phyloP scores from a whole-genome alignment of 1,284 basidiomycete species.

The Macrocystidia cucumis region DNA sequence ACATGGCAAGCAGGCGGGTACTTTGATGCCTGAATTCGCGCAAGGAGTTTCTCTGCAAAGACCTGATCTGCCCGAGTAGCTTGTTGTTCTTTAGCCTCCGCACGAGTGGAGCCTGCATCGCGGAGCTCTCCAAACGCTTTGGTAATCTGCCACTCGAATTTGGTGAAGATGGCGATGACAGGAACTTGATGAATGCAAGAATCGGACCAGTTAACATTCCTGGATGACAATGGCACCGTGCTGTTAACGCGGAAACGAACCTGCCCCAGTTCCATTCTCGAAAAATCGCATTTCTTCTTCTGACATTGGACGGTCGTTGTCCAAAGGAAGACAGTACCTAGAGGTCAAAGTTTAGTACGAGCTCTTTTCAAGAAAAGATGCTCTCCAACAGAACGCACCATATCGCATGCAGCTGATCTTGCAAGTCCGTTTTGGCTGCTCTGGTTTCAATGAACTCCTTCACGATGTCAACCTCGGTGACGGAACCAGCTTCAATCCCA shows the following conservation, averaged over 20 bases:
- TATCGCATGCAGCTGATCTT: constrained; percentile 17
- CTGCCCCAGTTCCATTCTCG: background rate
- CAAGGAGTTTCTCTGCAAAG: background rate
- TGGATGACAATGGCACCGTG: too few relatives aligned
- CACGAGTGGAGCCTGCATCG: background rate
- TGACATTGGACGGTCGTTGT: background rate
- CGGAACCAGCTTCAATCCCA: constrained; percentile 18
- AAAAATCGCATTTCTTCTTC: constrained; percentile 2
- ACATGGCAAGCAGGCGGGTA: background rate
- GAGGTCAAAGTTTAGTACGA: background rate
- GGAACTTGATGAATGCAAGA: background rate
- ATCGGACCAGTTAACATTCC: background rate
- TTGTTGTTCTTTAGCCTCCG: background rate
- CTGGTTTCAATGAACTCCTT: constrained; percentile 13
- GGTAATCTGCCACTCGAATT: background rate
- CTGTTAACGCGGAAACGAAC: background rate
- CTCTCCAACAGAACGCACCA: too few relatives aligned
- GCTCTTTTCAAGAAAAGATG: background rate
- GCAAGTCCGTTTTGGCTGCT: constrained; percentile 1
- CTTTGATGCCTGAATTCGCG: background rate
- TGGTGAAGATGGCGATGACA: background rate
- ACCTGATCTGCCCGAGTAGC: background rate
- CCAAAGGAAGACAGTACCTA: background rate
- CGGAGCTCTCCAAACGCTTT: background rate
- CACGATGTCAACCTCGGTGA: constrained; percentile 13